phyloP scores from a whole-genome alignment of 225 moss, liverwort and hornwort genomes.

The Straminergon stramineum region DNA sequence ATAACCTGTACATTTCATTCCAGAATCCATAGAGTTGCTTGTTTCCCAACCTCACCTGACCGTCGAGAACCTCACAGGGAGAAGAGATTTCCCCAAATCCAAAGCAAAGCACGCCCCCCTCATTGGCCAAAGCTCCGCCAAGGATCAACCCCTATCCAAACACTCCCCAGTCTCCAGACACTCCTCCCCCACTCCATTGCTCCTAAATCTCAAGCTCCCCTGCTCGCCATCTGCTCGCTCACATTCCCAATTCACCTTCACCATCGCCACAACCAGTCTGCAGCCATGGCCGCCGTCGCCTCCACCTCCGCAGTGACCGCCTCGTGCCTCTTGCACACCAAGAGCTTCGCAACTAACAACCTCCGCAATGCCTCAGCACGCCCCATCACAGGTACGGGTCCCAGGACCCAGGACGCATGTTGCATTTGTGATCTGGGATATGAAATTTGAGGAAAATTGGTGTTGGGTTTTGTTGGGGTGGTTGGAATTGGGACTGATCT shows the following conservation, averaged over 20 bases:
- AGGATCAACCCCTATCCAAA: not conserved
- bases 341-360: not conserved
- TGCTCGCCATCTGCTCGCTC: not conserved
- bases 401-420: no score
- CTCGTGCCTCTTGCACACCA: not conserved
- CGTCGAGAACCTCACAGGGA: not conserved
- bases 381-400: constrained; percentile 3
- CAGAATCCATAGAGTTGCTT: not conserved
- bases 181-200: not conserved
- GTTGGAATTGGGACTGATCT: not conserved
- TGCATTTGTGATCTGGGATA: not conserved
- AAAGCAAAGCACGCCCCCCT: not conserved
- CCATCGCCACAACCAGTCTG: not conserved
- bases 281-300: constrained; percentile 14
- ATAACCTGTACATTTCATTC: accelerated
- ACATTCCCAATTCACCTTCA: not conserved
- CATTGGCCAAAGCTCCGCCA: not conserved
- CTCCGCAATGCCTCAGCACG: constrained; percentile 1
- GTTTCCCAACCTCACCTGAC: not conserved
- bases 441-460: not conserved
- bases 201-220: no score
- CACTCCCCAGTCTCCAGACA: no score
- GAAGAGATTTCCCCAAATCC: not conserved
- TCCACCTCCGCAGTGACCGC: constrained; percentile 12
- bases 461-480: not conserved